Conservation (phyloP, 306 rosid genomes). For the Medicago truncatula region DNA sequence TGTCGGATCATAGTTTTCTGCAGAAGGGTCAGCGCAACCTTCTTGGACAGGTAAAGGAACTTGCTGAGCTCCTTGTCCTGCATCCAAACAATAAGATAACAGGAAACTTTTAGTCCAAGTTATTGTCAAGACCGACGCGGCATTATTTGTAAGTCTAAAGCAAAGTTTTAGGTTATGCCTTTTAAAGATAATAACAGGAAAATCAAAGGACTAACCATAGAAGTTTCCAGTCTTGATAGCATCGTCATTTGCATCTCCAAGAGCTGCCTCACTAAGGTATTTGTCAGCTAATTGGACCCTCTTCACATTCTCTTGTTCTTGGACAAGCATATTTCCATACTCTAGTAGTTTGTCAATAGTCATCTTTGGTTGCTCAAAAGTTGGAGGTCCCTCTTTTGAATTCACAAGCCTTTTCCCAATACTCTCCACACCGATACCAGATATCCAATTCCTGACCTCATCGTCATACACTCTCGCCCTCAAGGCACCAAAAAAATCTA, state of each 20-base stretch:
- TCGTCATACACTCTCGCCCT: constrained; percentile 83
- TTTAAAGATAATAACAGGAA: too few relatives aligned
- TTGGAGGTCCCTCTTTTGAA: constrained; percentile 79
- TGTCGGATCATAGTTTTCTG: constrained; percentile 64
- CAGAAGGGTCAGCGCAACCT: constrained; percentile 65
- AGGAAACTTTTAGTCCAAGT: constrained; percentile 1
- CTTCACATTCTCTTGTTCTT: constrained; percentile 87
- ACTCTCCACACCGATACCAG: constrained; percentile 61
- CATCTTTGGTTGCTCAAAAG: constrained; percentile 67
- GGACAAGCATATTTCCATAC: constrained; percentile 72
- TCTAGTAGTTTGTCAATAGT: constrained; percentile 54
- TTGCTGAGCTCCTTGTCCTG: constrained; percentile 66
- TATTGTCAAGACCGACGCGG: neutral
- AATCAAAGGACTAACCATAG: constrained; percentile 49
- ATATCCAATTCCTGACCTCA: constrained; percentile 72
- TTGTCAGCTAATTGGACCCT: constrained; percentile 73
- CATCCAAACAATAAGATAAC: constrained; percentile 54
- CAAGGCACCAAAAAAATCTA: constrained; percentile 78
- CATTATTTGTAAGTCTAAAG: neutral
- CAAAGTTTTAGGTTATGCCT: too few relatives aligned
- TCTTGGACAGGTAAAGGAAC: constrained; percentile 62
- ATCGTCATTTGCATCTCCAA: constrained; percentile 75
- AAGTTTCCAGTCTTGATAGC: constrained; percentile 61
- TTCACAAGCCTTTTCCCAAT: constrained; percentile 72
- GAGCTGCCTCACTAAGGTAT: constrained; percentile 74